Evolutionary conservation across 805 yeast species (phyloP).

Genomic region (Candida boleticola): DNA sequence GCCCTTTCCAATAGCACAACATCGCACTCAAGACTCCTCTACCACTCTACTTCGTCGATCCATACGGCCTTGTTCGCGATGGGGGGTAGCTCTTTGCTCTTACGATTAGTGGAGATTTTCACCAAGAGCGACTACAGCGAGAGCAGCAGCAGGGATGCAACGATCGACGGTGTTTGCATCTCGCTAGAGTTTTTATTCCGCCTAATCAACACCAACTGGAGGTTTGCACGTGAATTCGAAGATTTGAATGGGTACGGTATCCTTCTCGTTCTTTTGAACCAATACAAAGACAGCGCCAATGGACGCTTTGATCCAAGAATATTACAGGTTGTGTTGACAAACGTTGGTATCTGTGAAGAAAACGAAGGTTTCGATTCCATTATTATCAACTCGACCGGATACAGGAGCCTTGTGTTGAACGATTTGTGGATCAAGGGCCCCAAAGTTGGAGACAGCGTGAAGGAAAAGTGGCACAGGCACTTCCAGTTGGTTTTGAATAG

Average conservation of each 20-base stretch:
- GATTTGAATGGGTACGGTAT: slow-evolving; percentile 59
- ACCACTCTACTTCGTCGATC: slow-evolving; percentile 25
- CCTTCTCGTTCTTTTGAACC: slow-evolving; percentile 50
- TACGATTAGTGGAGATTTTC: slow-evolving; percentile 47
- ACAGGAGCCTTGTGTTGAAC: slow-evolving; percentile 48
- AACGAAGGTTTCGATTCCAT: slow-evolving; percentile 43
- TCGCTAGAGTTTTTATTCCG: slow-evolving; percentile 42
- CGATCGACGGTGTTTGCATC: slow-evolving; percentile 20
- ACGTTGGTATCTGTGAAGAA: neutral
- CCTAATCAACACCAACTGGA: slow-evolving; percentile 46
- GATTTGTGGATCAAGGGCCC: neutral
- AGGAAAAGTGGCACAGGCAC: slow-evolving; percentile 1
- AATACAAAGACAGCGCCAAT: slow-evolving; percentile 38
- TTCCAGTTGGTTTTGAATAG: neutral
- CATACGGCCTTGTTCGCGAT: slow-evolving; percentile 37
- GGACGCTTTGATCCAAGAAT: slow-evolving; percentile 13
- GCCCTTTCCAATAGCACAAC: neutral
- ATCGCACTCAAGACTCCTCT: slow-evolving; percentile 10
- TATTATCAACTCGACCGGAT: slow-evolving; percentile 54
- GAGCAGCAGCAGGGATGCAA: neutral
- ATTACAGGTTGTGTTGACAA: neutral
- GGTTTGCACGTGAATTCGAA: slow-evolving; percentile 57
- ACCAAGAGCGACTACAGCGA: slow-evolving; percentile 20
- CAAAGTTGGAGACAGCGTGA: neutral
- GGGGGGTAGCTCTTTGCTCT: slow-evolving; percentile 51